Percentiles rank a stretch among this genome's conserved stretches.
Evolutionary conservation across 345 rosid species (phyloP).

Genomic region (Arabidopsis suecica): DNA sequence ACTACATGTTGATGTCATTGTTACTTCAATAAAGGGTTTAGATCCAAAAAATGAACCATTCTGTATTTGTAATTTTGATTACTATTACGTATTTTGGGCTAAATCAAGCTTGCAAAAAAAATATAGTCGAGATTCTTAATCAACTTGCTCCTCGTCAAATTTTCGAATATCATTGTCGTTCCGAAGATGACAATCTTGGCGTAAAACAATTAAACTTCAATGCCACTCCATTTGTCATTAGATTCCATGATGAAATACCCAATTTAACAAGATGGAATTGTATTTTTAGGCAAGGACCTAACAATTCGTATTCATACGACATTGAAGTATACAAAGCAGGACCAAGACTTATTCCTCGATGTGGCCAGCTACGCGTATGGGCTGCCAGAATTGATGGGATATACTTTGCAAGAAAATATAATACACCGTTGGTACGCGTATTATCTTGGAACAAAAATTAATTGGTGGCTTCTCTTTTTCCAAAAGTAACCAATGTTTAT

Average conservation of each 20-base stretch:
- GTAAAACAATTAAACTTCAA: neutral
- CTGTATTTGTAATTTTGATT: neutral
- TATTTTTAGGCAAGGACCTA: neutral
- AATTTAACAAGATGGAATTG: neutral
- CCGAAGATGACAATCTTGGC: neutral
- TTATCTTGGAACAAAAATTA: neutral
- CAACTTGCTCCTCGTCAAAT: neutral
- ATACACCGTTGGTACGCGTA: neutral
- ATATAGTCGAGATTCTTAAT: neutral
- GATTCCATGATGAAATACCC: neutral
- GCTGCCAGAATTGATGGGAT: neutral
- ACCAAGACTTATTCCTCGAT: neutral
- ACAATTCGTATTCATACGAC: neutral
- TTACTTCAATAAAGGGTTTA: neutral
- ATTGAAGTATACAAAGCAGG: conserved; percentile 12
- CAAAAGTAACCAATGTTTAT: neutral
- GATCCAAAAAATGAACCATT: neutral
- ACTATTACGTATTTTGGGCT: neutral
- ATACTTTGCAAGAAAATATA: neutral
- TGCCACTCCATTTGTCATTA: neutral
- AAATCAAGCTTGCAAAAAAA: neutral
- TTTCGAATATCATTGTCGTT: neutral
- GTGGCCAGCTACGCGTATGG: conserved; percentile 8
- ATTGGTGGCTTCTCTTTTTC: neutral
- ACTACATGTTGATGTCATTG: neutral